These are phyloP conservation scores for Naematelia aurantialba DNA, from an alignment of 768 basidiomycete species.

Conservation along the genomic window DNA sequence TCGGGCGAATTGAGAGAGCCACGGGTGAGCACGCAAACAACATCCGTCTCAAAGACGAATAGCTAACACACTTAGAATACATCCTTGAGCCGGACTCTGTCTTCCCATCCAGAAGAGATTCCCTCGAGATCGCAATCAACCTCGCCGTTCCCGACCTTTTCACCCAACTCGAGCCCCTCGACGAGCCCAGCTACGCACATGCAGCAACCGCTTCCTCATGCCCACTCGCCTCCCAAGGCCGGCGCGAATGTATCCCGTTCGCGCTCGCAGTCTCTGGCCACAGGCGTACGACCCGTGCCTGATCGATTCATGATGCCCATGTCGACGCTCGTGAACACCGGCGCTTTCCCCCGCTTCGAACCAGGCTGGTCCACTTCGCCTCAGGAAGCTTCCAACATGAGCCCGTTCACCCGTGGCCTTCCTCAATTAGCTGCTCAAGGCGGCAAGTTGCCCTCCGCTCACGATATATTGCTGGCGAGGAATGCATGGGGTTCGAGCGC, in stretches of 20 bases:
- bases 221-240: slow-evolving; percentile 41
- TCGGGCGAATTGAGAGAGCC: slow-evolving; percentile 33
- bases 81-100: slow-evolving; percentile 29
- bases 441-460: not conserved
- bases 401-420: slow-evolving; percentile 36
- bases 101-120: slow-evolving; percentile 34
- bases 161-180: slow-evolving; percentile 40
- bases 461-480: not conserved
- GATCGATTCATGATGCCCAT: slow-evolving; percentile 35
- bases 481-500: not conserved
- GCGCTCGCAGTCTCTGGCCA: slow-evolving; percentile 42
- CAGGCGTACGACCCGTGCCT: slow-evolving; percentile 34
- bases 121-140: slow-evolving; percentile 37
- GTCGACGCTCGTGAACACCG: slow-evolving; percentile 28
- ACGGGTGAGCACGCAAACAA: slow-evolving; percentile 26
- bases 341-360: slow-evolving; percentile 23
- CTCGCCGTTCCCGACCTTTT: slow-evolving; percentile 45
- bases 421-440: slow-evolving; percentile 2
- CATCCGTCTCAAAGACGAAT: not conserved
- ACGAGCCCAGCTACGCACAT: slow-evolving; percentile 26
- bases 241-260: slow-evolving; percentile 39
- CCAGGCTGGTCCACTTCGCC: slow-evolving; percentile 26
- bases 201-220: slow-evolving; percentile 12
- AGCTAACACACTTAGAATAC: slow-evolving; percentile 17
- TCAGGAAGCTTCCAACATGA: slow-evolving; percentile 35